phyloP scores from a whole-genome alignment of 352 stramenopile genomes.

The Phytophthora sansomeana region DNA sequence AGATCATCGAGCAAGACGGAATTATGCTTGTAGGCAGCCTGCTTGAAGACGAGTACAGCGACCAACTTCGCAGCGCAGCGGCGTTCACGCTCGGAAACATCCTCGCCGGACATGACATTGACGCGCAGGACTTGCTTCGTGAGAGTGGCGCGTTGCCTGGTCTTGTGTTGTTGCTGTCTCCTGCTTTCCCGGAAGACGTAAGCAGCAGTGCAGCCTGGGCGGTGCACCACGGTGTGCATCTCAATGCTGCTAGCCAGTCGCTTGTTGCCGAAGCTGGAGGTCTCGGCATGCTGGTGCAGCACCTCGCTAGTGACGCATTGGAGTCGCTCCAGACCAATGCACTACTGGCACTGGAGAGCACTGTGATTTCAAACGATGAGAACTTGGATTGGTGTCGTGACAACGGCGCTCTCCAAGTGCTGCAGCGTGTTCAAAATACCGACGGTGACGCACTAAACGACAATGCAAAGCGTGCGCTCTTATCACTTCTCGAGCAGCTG shows the following conservation, averaged over 20 bases:
- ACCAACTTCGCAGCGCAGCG: slow-evolving; percentile 60
- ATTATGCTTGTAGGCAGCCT: slow-evolving; percentile 53
- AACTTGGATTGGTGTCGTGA: slow-evolving; percentile 59
- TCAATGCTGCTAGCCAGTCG: slow-evolving; percentile 70
- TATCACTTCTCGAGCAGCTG: slow-evolving; percentile 55
- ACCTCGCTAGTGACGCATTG: slow-evolving; percentile 42
- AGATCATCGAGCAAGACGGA: slow-evolving; percentile 57
- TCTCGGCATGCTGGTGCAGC: slow-evolving; percentile 64
- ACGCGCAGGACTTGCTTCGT: slow-evolving; percentile 62
- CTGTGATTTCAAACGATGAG: slow-evolving; percentile 50
- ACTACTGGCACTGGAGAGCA: slow-evolving; percentile 70
- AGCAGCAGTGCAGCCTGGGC: slow-evolving; percentile 76
- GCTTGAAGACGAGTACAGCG: slow-evolving; percentile 61
- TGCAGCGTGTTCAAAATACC: slow-evolving; percentile 54
- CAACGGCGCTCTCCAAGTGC: slow-evolving; percentile 46
- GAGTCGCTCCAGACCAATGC: slow-evolving; percentile 77
- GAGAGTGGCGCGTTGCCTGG: slow-evolving; percentile 63
- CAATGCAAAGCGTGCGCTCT: slow-evolving; percentile 61
- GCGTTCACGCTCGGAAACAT: slow-evolving; percentile 79
- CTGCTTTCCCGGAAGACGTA: slow-evolving; percentile 70
- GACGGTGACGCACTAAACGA: slow-evolving; percentile 61
- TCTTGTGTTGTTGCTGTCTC: slow-evolving; percentile 71
- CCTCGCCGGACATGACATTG: slow-evolving; percentile 62
- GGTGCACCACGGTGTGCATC: slow-evolving; percentile 71
- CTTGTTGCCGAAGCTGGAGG: slow-evolving; percentile 68